Base-by-base conservation (phyloP, 305 asterid species). In the Rubia peregrina region DNA sequence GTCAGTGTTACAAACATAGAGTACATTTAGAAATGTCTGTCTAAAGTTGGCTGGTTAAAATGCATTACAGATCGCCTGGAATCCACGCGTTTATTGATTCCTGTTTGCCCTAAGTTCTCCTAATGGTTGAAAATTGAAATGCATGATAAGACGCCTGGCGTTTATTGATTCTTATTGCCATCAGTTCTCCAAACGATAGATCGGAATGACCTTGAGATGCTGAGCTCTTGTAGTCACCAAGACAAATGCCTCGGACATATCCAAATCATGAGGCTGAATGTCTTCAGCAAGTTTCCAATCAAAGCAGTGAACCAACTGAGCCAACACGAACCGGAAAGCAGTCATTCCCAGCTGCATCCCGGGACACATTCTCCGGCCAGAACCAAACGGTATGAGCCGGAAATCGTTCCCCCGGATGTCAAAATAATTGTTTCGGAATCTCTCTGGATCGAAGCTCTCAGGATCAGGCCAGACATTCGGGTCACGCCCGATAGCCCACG, bases 281-380 rank as follows among this genome's bases (percentile, higher is more conserved):
- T 51, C 57, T 17, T 51, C 57, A 51, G 22, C 57, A 51, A 51
- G 57, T 51, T 51, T 51, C 57, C 57, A 51, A 51, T 51, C 57
- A 51, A 51, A 51, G 57, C 57, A 51, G 2, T 51, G 22, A 51
- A 51, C 57, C 57, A 51, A 5, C 57, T 51, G 57, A 51, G 57
- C 57, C 57, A 51, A 17, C 21, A 51, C 22, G 3, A 51, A 51
- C 22, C 6, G 21, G 8, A 51, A 51, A 51, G 16, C 57, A 0
- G 57, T 51, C 57, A 51, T 51, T 21, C 57, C 57, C 3, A 51
- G 7, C 22, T 51, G 57, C 57, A 51, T 51, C 22, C 57, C 57
- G 6, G 57, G 57, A 21, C 57, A 51, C 57, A 51, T 51, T 16
- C 57, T 51, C 57, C 57, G 57, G 57, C 57, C 57, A 17, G 57